Base-by-base conservation (phyloP, 139 green algal genomes). In the Pycnococcus provasolii region DNA sequence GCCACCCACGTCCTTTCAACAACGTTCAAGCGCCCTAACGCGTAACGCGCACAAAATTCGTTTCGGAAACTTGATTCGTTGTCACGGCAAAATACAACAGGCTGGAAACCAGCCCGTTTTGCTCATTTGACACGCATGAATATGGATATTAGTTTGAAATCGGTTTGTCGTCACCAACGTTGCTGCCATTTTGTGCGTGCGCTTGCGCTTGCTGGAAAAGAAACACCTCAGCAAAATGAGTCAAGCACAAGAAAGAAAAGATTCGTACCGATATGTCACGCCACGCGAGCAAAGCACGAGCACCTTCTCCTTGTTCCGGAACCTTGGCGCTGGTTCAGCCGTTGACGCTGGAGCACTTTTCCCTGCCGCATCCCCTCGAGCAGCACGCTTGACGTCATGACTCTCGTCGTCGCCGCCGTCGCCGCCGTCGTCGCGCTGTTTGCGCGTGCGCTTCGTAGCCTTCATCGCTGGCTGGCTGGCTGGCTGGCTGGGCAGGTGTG, bases 301-400 rank as follows among this genome's bases (percentile, higher is more conserved):
- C 50, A 91, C 83, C 63, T 94, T 94, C 74, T 96, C 89, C 64
- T 89, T 90, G 73, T 91, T 91, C 53, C 81, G 83, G 53, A 91
- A 90, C 11, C 60, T 60, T 60, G 6, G 13, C 4, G 6, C 53
- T 15, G 8, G 53, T 15, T 60, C 8, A 43, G 53, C 41, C 53
- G 8, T 39, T 39, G 4, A 4, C 6, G 15, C 15, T 15, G 53
- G 7, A 15, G 7, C 41, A 15, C 53, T 60, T 26, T 26, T 60
- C 53, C 53, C 4, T 5, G 53, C 4, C 5, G 15, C 41, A 15
- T 4, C 6, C 5, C 53, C 15, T 26, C 6, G 53, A 60, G 6
- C 26, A 26, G 26, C 26, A 26, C 26, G 26, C 26, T 26, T 26
- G 26, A 26, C 26, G 26, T 26, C 26, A 26, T 8, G 15, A 6